These are phyloP conservation scores for Metschnikowia lunata DNA, from an alignment of 805 yeast genomes.

Conservation along the genomic window DNA sequence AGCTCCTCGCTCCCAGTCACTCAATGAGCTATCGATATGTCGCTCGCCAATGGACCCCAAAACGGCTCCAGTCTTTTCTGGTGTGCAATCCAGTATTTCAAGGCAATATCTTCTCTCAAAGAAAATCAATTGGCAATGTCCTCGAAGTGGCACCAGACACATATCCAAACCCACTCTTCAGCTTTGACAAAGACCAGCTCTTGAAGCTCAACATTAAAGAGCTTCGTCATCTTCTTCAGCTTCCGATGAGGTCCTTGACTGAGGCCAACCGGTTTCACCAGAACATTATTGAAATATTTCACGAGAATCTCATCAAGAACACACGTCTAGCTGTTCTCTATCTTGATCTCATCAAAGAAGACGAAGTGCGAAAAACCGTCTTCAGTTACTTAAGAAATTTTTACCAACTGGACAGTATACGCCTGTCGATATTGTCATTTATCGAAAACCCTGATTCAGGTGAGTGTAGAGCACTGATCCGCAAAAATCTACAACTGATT, in stretches of 20 bases:
- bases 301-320: constrained; percentile 26
- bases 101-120: constrained; percentile 3
- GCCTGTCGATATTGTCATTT: constrained; percentile 25
- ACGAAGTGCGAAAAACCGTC: constrained; percentile 16
- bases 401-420: constrained; percentile 20
- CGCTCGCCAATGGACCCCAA: background rate
- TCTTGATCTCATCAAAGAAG: constrained; percentile 20
- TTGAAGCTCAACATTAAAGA: constrained; percentile 20
- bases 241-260: constrained; percentile 21
- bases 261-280: constrained; percentile 29
- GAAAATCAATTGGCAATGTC: constrained; percentile 4
- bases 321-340: constrained; percentile 22
- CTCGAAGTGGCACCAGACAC: constrained; percentile 17
- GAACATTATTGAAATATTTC: constrained; percentile 26
- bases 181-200: constrained; percentile 25
- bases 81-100: constrained; percentile 1
- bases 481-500: constrained; percentile 17
- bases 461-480: constrained; percentile 13
- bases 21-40: constrained; percentile 1
- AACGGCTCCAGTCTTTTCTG: background rate
- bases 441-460: constrained; percentile 22
- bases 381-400: constrained; percentile 13
- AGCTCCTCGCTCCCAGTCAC: too few relatives aligned
- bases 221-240: constrained; percentile 22
- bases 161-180: constrained; percentile 34